Conservation (phyloP, 2,329 filamentous ascomycete genomes). For the Arthrobotrys conoides region DNA sequence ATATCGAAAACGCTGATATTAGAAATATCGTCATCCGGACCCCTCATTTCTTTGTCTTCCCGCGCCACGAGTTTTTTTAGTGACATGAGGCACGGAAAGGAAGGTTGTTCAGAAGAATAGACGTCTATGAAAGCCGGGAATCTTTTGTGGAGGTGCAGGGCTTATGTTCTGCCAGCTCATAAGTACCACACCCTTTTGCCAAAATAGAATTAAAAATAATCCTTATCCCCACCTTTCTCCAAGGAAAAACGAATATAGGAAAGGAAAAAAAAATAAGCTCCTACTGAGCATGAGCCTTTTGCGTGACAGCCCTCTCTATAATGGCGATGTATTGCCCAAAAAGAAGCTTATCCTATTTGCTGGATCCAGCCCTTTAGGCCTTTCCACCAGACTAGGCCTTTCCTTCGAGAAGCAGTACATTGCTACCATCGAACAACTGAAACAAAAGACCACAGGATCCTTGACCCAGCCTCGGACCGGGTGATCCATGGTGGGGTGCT, state of each 20-base stretch:
- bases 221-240: slow-evolving; percentile 47
- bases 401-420: slow-evolving; percentile 58
- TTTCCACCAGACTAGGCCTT: too few species aligned
- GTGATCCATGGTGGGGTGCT: slow-evolving; percentile 57
- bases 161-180: slow-evolving; percentile 60
- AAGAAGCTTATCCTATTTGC: slow-evolving; percentile 61
- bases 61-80: slow-evolving; percentile 56
- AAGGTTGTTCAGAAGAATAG: slow-evolving; percentile 48
- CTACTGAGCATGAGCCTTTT: slow-evolving; percentile 38
- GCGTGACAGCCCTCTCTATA: slow-evolving; percentile 56
- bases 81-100: slow-evolving; percentile 61
- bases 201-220: slow-evolving; percentile 58
- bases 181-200: slow-evolving; percentile 60
- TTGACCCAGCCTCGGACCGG: slow-evolving; percentile 59
- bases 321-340: slow-evolving; percentile 29
- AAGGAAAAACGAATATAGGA: slow-evolving; percentile 24
- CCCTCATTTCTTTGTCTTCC: slow-evolving; percentile 58
- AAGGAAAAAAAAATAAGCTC: slow-evolving; percentile 44
- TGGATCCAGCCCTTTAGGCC: slow-evolving; percentile 49
- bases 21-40: slow-evolving; percentile 59
- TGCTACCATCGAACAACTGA: slow-evolving; percentile 41
- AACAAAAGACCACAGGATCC: slow-evolving; percentile 61
- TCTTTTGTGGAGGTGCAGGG: slow-evolving; percentile 60
- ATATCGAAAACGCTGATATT: slow-evolving; percentile 46
- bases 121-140: slow-evolving; percentile 47